phyloP scores from a whole-genome alignment of 1,139 yeast genomes.

The Yamadazyma diddensiae region DNA sequence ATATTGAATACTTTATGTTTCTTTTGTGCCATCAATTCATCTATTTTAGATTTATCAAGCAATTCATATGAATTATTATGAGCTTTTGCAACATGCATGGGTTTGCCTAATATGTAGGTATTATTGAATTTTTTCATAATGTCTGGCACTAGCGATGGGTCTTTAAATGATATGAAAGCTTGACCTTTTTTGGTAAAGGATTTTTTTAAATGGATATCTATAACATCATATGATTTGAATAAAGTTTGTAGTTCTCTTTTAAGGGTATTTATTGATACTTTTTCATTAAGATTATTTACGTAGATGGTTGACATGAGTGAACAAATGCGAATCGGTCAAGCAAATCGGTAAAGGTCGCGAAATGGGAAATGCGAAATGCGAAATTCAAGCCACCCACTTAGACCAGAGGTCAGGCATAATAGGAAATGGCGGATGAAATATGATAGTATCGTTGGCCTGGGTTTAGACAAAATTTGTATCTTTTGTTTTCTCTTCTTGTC shows the following conservation, averaged over 20 bases:
- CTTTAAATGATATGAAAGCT: constrained; percentile 65
- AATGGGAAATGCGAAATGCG: too few relatives aligned
- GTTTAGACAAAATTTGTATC: too few relatives aligned
- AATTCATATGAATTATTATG: constrained; percentile 13
- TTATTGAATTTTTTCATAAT: constrained; percentile 37
- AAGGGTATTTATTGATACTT: constrained; percentile 52
- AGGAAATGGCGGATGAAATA: too few relatives aligned
- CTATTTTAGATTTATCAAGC: constrained; percentile 6
- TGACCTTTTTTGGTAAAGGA: constrained; percentile 74
- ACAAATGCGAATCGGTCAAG: too few relatives aligned
- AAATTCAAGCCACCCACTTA: too few relatives aligned
- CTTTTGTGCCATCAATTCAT: constrained; percentile 13
- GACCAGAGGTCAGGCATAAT: too few relatives aligned
- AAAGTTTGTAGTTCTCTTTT: constrained; percentile 39
- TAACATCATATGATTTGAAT: constrained; percentile 47
- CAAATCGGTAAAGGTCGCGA: too few relatives aligned
- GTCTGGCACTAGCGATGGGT: constrained; percentile 51
- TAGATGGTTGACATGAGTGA: too few relatives aligned
- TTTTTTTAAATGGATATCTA: constrained; percentile 57
- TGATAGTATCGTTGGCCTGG: too few relatives aligned
- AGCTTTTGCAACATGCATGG: constrained; percentile 12
- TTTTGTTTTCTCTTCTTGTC: too few relatives aligned
- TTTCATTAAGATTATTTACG: constrained; percentile 70
- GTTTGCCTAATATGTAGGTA: constrained; percentile 11
- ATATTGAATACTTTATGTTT: constrained; percentile 21